Base-by-base conservation (phyloP, 805 yeast species). In the Starmerella lactis-condensi region DNA sequence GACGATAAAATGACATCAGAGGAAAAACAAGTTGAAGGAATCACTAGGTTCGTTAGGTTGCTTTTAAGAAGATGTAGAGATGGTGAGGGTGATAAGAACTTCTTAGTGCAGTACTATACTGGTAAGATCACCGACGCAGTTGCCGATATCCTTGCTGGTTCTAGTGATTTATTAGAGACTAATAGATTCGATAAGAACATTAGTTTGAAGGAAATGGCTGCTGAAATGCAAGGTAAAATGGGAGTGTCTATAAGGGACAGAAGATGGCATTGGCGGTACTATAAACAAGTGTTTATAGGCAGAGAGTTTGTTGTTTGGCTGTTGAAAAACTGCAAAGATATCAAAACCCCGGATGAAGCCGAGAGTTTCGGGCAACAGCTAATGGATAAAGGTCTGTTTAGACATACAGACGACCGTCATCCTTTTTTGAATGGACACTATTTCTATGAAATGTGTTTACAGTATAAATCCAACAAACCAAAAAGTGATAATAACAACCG, bases 341-440 rank as follows among this genome's bases (percentile, higher is more conserved):
- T 85, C 29, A 70, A 72, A 32, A 69, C 76, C 1, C 57, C 85
- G 38, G 95, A 82, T 17, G 83, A 74, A 37, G 96, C 95, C 0
- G 69, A 73, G 0, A 65, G 57, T 10, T 89, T 61, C 50, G 98
- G 94, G 1, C 83, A 81, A 43, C 49, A 56, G 6, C 54, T 85
- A 26, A 77, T 81, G 91, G 64, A 68, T 6, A 60, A 60, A 29
- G 76, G 76, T 0, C 45, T 85, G 11, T 69, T 85, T 48, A 59
- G 52, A n/a, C 96, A 85, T 46, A 94, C 81, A 14, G 79, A 76
- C 37, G 61, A 68, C 27, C 64, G 85, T 21, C 95, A 85, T 48
- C 69, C 75, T 3, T 79, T 89, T 43, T 54, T 82, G 31, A 93
- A 85, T 54, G 98, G 98, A 0, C 83, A 89, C 46, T 85, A 82